These are phyloP conservation scores for Hymenoscyphus fructigenus DNA, from an alignment of 2,329 filamentous ascomycete species.

Conservation along the genomic window DNA sequence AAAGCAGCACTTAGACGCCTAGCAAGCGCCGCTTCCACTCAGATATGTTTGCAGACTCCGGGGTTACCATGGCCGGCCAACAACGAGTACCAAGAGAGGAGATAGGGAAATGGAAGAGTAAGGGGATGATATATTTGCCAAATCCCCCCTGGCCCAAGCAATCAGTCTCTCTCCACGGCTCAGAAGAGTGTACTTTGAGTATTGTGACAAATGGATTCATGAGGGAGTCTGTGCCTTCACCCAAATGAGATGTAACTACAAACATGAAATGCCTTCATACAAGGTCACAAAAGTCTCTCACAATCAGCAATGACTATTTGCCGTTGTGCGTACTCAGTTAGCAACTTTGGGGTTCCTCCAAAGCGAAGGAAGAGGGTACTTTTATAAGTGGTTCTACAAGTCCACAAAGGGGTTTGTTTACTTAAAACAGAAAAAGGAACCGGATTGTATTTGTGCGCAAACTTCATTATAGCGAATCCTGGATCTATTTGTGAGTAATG, in stretches of 20 bases:
- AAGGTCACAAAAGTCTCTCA: constrained; percentile 64
- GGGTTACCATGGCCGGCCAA: too few relatives aligned
- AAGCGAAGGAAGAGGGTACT: too few relatives aligned
- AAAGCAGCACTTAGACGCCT: too few relatives aligned
- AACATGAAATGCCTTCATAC: constrained; percentile 84
- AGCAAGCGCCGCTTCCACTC: too few relatives aligned
- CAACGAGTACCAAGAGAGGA: too few relatives aligned
- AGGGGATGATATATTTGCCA: too few relatives aligned
- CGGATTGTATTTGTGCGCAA: neutral
- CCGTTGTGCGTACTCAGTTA: constrained; percentile 20
- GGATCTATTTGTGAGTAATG: neutral
- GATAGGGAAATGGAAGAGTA: too few relatives aligned
- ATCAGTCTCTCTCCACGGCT: too few relatives aligned
- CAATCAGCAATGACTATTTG: constrained; percentile 66
- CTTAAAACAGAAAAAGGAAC: neutral
- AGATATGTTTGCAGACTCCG: too few relatives aligned
- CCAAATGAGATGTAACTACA: constrained; percentile 84
- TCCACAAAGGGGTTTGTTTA: too few relatives aligned
- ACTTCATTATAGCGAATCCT: neutral
- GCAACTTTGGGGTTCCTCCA: neutral
- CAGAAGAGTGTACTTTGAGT: constrained; percentile 37
- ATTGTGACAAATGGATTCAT: constrained; percentile 88
- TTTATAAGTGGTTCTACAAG: too few relatives aligned
- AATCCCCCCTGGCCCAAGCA: too few relatives aligned
- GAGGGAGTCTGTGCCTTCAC: constrained; percentile 81